Conservation (phyloP, 352 stramenopile genomes). For the Phytophthora syringae region DNA sequence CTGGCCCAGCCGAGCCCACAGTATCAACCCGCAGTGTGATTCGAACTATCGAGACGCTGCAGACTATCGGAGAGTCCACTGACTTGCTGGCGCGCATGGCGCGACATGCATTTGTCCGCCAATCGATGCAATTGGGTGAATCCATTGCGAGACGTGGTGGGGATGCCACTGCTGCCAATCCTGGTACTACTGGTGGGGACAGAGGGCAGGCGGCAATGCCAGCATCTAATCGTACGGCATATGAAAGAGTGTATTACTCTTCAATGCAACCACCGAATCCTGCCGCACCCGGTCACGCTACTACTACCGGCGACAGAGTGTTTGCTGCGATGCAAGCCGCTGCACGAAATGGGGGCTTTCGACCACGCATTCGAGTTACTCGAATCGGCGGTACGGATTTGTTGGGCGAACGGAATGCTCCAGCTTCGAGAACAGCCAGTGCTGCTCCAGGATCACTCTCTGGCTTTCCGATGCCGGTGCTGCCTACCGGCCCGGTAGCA, state of each 20-base stretch:
- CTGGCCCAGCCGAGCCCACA: constrained; percentile 1
- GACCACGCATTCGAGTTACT: constrained; percentile 30
- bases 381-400: constrained; percentile 25
- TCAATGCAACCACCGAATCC: too few species aligned
- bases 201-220: constrained; percentile 8
- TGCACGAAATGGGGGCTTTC: constrained; percentile 5
- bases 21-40: constrained; percentile 37
- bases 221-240: background rate
- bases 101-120: constrained; percentile 58
- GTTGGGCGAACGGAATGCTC: constrained; percentile 1
- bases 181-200: background rate
- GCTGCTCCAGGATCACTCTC: constrained; percentile 13
- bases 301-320: constrained; percentile 6
- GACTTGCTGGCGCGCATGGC: constrained; percentile 57
- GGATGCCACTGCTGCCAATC: background rate
- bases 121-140: constrained; percentile 38
- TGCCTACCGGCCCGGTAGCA: too few species aligned
- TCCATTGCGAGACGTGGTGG: constrained; percentile 22
- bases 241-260: too few species aligned
- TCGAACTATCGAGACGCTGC: constrained; percentile 58
- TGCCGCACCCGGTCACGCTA: too few species aligned
- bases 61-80: constrained; percentile 59
- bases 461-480: too few species aligned
- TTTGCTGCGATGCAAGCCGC: constrained; percentile 12
- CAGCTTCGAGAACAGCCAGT: background rate